Percentiles rank a stretch among this genome's conserved stretches.
Conservation (phyloP, 108 stramenopile genomes). For the Cylindrotheca closterium region DNA sequence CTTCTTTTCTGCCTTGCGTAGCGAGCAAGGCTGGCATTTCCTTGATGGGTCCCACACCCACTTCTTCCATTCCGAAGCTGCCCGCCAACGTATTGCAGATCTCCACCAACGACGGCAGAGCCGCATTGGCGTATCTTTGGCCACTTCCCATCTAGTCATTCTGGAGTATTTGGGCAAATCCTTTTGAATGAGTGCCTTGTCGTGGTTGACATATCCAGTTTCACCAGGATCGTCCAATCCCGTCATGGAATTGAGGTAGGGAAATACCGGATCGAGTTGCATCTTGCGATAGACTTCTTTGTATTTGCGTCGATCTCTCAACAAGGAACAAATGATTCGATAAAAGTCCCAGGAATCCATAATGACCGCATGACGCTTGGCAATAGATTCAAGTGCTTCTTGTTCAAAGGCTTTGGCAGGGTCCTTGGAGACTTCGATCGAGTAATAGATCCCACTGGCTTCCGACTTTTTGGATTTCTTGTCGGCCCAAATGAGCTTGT, state of each 20-base stretch:
- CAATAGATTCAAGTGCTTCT: constrained; percentile 80
- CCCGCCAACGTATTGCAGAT: constrained; percentile 87
- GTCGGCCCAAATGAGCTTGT: constrained; percentile 76
- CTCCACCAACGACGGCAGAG: constrained; percentile 70
- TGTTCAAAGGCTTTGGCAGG: constrained; percentile 67
- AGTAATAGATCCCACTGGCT: constrained; percentile 72
- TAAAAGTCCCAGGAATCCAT: constrained; percentile 90
- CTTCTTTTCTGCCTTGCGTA: constrained; percentile 84
- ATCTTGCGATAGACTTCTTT: constrained; percentile 79
- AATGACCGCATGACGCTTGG: constrained; percentile 85
- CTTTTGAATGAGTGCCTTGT: constrained; percentile 69
- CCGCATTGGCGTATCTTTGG: constrained; percentile 64
- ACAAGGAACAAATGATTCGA: constrained; percentile 76
- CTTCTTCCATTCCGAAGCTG: constrained; percentile 81
- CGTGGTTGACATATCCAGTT: constrained; percentile 61
- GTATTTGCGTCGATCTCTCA: constrained; percentile 79
- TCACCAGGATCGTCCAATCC: constrained; percentile 82
- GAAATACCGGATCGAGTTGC: constrained; percentile 82
- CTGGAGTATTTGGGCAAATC: constrained; percentile 50
- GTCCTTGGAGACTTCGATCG: constrained; percentile 47
- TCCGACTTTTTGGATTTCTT: constrained; percentile 32
- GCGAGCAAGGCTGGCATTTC: constrained; percentile 65
- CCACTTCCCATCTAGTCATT: constrained; percentile 64
- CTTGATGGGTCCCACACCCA: constrained; percentile 82
- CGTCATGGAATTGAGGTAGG: constrained; percentile 79